Evolutionary conservation across 192 early-diverging fungal genomes (phyloP).

Genomic region (Gorgonomyces haynaldii): DNA sequence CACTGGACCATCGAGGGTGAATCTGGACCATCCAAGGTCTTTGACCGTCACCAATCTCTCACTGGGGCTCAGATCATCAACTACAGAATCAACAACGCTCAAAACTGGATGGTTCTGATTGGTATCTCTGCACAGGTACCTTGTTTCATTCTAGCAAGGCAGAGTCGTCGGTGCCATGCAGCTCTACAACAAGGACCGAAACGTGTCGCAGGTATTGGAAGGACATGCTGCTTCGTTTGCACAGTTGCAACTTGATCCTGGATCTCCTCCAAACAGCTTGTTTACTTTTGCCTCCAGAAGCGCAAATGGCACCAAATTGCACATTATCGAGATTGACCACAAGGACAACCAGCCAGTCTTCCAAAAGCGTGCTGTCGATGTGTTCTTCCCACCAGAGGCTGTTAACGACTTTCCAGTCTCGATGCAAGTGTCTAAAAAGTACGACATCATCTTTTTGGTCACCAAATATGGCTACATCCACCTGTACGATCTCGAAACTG

Average conservation of each 20-base stretch:
- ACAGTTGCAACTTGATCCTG: conserved; percentile 67
- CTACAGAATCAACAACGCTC: conserved; percentile 80
- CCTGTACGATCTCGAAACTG: conserved; percentile 90
- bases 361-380: conserved; percentile 80
- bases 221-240: conserved; percentile 96
- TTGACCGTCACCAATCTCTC: conserved; percentile 81
- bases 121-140: conserved; percentile 84
- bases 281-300: conserved; percentile 88
- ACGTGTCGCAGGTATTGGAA: conserved; percentile 87
- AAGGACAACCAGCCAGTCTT: conserved; percentile 82
- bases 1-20: conserved; percentile 97
- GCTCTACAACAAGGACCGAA: conserved; percentile 85
- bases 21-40: conserved; percentile 72
- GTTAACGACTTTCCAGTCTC: conserved; percentile 90
- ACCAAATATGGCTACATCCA: conserved; percentile 99
- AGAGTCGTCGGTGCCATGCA: conserved; percentile 96
- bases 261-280: conserved; percentile 70
- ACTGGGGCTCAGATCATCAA: conserved; percentile 89
- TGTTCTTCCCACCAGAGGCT: conserved; percentile 95
- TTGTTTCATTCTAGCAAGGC: conserved; percentile 35
- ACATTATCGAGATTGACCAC: conserved; percentile 94
- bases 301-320: conserved; percentile 75
- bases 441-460: conserved; percentile 87
- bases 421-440: conserved; percentile 91
- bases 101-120: conserved; percentile 90